phyloP scores from a whole-genome alignment of 257 asterid genomes.

The Anisodus tanguticus region DNA sequence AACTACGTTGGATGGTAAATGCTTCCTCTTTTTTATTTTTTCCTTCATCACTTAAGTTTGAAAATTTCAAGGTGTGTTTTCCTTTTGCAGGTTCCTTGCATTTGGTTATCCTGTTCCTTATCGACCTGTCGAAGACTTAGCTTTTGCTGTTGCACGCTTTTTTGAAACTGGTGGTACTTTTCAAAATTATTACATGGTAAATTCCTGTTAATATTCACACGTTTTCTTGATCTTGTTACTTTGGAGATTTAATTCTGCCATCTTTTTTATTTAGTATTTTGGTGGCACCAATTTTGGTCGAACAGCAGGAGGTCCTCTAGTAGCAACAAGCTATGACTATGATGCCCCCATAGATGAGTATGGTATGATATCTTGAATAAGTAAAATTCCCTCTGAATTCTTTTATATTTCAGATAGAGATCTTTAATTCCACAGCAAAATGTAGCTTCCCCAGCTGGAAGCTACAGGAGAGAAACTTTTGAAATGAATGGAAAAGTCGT shows the following conservation, averaged over 20 bases:
- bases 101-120: conserved; percentile 80
- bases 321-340: conserved; percentile 84
- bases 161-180: conserved; percentile 84
- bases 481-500: background rate
- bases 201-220: background rate
- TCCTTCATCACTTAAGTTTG: background rate
- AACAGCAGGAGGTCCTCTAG: conserved; percentile 81
- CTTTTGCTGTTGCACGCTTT: conserved; percentile 88
- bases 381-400: background rate
- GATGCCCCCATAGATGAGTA: conserved; percentile 88
- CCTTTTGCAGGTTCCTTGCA: conserved; percentile 67
- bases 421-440: background rate
- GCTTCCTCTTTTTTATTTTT: background rate
- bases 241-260: background rate
- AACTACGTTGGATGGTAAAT: conserved; percentile 81
- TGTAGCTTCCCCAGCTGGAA: background rate
- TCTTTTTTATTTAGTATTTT: conserved; percentile 54
- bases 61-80: background rate
- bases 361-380: conserved; percentile 44
- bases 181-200: conserved; percentile 87
- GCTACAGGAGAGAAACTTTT: background rate
- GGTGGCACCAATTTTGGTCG: conserved; percentile 92
- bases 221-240: background rate
- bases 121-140: conserved; percentile 82
- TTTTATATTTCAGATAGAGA: background rate